Evolutionary conservation across 495 filamentous ascomycete genomes (phyloP).

Genomic region (Trichoderma erinaceum): DNA sequence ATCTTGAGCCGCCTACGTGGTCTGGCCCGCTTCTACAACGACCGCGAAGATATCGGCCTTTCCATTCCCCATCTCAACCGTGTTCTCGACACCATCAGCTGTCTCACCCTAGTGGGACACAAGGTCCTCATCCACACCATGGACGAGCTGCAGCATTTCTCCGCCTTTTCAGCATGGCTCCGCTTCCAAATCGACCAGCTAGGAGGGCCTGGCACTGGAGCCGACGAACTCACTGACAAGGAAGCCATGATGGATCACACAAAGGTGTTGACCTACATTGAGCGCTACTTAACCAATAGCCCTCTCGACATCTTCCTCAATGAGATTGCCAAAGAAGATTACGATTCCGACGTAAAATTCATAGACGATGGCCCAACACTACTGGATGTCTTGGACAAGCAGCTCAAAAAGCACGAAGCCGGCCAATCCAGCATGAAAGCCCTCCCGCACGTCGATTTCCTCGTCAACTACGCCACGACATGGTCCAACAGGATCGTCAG

Average conservation of each 20-base stretch:
- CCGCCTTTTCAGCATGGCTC: conserved; percentile 78
- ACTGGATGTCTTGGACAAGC: conserved; percentile 40
- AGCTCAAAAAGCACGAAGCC: conserved; percentile 39
- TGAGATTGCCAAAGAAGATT: conserved; percentile 27
- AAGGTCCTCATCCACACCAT: conserved; percentile 64
- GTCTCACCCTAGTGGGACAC: conserved; percentile 67
- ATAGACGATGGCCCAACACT: conserved; percentile 33
- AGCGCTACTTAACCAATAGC: conserved; percentile 43
- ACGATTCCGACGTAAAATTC: conserved; percentile 27
- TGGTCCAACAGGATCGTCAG: conserved; percentile 39
- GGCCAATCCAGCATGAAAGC: conserved; percentile 33
- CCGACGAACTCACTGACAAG: conserved; percentile 46
- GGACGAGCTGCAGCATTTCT: conserved; percentile 73
- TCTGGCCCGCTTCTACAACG: conserved; percentile 70
- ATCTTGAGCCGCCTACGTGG: conserved; percentile 79
- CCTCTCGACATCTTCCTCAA: conserved; percentile 40
- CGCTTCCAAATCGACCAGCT: conserved; percentile 71
- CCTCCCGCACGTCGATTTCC: conserved; percentile 38
- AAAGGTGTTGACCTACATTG: conserved; percentile 49
- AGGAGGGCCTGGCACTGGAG: conserved; percentile 36
- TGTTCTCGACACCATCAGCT: conserved; percentile 64
- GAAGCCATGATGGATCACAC: conserved; percentile 49
- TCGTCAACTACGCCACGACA: conserved; percentile 37
- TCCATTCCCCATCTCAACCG: conserved; percentile 45
- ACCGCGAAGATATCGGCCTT: conserved; percentile 60